Base-by-base conservation (phyloP, 257 asterid genomes). In the Solanum habrochaites region DNA sequence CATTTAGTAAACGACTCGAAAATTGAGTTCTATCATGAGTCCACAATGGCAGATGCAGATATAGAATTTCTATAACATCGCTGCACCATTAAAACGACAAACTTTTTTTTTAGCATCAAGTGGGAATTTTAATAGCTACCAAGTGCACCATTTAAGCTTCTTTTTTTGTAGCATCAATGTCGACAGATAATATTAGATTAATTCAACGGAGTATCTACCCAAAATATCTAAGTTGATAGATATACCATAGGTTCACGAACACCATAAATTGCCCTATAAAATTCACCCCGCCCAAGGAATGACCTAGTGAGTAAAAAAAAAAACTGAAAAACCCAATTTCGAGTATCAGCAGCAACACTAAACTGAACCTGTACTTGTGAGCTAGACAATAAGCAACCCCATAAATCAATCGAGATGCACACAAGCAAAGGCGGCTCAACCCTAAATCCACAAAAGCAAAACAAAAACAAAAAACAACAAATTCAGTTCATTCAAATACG, bases 141-240 rank as follows among this genome's bases (percentile, higher is more conserved):
- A 66, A 66, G 23, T 67, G 21, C 23, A 67, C 23, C 23, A 7
- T 27, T 67, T 67, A 12, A 14, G 35, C 1, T 32, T 32, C 2
- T 32, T 8, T 9, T 0, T 29, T 1, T 0, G 21, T 11, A 67
- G 39, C 23, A 29, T 67, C 2, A 8, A 29, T 4, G 5, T 1
- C 74, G 29, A 2, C 39, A 27, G 6, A 14, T 29, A 67, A 27
- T 29, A 7, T 67, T 7, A 67, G 2, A 67, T 67, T 18, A 14
- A 29, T 67, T 67, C 40, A 6, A 3, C 3, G 0, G 1, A 7
- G 3, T n/a, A 66, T 66, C 35, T 66, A 66, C 16, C 6, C 2
- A 66, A 64, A n/a, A 1, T 25, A 64, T 64, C 35, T 64, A 25
- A 64, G 12, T 64, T 64, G 18, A 18, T 64, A 27, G 71, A 64